phyloP scores from a whole-genome alignment of 2,329 filamentous ascomycete genomes.

The Microdochium nivale region DNA sequence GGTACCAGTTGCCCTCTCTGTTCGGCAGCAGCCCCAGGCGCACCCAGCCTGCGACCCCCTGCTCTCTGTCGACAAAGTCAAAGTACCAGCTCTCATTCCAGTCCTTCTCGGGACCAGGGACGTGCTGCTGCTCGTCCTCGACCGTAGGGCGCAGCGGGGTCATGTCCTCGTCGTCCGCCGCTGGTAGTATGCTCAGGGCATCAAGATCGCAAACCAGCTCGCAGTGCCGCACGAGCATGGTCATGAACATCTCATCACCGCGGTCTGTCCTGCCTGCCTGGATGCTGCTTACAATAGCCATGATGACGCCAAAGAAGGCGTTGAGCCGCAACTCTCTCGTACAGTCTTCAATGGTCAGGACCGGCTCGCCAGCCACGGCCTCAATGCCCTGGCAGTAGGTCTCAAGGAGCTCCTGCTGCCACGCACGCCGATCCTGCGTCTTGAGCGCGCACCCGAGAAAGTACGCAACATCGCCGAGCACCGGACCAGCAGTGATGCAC shows the following conservation, averaged over 20 bases:
- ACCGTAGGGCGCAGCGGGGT: neutral
- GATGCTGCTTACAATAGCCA: neutral
- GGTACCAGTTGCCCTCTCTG: neutral
- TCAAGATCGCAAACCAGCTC: neutral
- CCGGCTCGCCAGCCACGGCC: neutral
- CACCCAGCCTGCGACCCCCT: neutral
- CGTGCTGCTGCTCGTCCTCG: neutral
- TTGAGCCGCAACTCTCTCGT: neutral
- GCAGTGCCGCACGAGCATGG: neutral
- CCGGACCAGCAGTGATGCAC: neutral
- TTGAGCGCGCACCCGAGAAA: neutral
- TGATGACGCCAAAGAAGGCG: neutral
- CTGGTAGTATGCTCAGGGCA: neutral
- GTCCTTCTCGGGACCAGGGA: neutral
- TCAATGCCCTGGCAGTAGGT: neutral
- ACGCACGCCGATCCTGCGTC: neutral
- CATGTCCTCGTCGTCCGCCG: neutral
- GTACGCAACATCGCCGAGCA: neutral
- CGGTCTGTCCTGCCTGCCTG: neutral
- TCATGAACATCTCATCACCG: neutral
- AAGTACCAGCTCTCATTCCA: conserved; percentile 1
- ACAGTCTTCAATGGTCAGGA: neutral
- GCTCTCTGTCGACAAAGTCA: neutral
- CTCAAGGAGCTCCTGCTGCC: neutral
- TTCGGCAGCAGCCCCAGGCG: neutral